Evolutionary conservation across 805 yeast species (phyloP).

Genomic region (Metschnikowia corniflorae): DNA sequence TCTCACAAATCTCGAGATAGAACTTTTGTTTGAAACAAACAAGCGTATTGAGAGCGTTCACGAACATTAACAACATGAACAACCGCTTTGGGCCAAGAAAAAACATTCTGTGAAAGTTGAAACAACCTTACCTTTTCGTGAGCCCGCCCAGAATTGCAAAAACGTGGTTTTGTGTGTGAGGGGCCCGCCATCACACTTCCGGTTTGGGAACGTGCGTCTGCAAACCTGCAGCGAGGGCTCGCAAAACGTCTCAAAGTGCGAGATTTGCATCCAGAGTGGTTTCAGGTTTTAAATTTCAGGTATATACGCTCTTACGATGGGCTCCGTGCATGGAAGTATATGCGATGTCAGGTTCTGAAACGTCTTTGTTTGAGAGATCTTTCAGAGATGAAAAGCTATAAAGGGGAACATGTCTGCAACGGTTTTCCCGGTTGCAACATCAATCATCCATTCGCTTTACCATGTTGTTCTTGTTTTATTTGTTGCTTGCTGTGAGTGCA

Average conservation of each 20-base stretch:
- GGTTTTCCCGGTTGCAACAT: not conserved
- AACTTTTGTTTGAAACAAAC: too few relatives aligned
- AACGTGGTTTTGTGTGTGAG: conserved; percentile 2
- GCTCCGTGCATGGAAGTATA: conserved; percentile 1
- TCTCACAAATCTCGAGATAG: too few relatives aligned
- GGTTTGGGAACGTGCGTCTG: conserved; percentile 1
- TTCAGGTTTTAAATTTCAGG: too few relatives aligned
- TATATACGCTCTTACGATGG: too few relatives aligned
- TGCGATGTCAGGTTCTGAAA: conserved; percentile 1
- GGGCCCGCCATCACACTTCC: conserved; percentile 1
- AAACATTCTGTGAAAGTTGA: too few relatives aligned
- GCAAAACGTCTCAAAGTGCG: conserved; percentile 5
- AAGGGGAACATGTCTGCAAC: conserved; percentile 2
- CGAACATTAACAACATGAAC: too few relatives aligned
- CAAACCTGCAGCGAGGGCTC: conserved; percentile 2
- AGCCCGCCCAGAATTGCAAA: too few relatives aligned
- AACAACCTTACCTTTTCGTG: too few relatives aligned
- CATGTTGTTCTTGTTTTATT: conserved; percentile 10
- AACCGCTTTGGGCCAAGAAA: too few relatives aligned
- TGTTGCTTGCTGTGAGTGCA: conserved; percentile 7
- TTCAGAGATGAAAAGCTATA: conserved; percentile 3
- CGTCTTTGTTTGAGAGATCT: not conserved
- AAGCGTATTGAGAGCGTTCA: too few relatives aligned
- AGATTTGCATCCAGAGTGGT: conserved; percentile 1
- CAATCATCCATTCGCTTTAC: conserved; percentile 7